Evolutionary conservation across 495 filamentous ascomycete genomes (phyloP), one percentile per base, ranked within the genome.

Genomic region (Trichoderma virens): DNA sequence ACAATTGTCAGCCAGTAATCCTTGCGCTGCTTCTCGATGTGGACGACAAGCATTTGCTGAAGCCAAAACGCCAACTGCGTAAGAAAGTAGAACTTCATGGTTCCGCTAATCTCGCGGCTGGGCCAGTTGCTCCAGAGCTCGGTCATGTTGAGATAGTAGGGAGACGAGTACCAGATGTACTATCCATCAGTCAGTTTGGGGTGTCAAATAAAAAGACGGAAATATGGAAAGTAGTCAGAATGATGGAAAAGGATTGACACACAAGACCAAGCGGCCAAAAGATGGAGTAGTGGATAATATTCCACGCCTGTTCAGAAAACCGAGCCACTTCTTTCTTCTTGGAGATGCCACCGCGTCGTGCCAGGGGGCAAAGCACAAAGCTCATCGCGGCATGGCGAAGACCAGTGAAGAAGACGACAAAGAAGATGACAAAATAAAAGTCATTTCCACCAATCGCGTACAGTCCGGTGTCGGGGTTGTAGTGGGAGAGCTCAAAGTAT

Each of bases 1-100:
- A 86, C 87, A 64, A 98, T 86, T 94, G 97, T 97, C 74, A 98
- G 93, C 72, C 85, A 88, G 74, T 96, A 88, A 69, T 98, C 94
- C 75, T 98, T 98, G 62, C 94, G 82, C 66, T 89, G 83, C 76
- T 95, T 87, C 73, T 98, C 95, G 65, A 98, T 89, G 75, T 98
- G 88, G 70, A 98, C 88, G 56, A 97, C 90, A 47, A 97, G 75
- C 65, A 98, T 88, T 77, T 96, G 92, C 75, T 98, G 95, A 20
- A 97, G 68, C 86, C 91, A 96, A 71, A 98, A 98, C 18, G 90
- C 86, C 70, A 92, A 87, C 74, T 98, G 93, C 30, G 88, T 88
- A 47, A 98, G 81, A 67, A 96, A 90, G 71, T 98, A 98, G 79
- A 86, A 89, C 76, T 98, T 98, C 75, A 90, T 84, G 20, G 88